These are phyloP conservation scores for Cytospora mali DNA, from an alignment of 2,329 filamentous ascomycete genomes.

Conservation along the genomic window DNA sequence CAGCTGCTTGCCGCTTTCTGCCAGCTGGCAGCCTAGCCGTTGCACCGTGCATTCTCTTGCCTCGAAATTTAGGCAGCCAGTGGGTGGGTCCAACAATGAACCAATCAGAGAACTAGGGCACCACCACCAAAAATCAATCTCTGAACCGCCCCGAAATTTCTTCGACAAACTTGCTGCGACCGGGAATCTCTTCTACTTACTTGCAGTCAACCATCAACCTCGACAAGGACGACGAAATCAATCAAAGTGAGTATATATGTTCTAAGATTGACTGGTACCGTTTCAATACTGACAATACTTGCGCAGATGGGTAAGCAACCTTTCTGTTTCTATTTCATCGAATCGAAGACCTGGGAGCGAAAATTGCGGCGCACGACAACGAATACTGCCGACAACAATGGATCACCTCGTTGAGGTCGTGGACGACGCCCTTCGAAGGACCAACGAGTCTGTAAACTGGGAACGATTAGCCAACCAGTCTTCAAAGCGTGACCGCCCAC, in stretches of 20 bases:
- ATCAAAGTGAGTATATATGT: conserved; percentile 31
- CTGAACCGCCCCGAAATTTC: conserved; percentile 27
- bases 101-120: conserved; percentile 24
- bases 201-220: conserved; percentile 31
- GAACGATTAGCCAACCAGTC: neutral
- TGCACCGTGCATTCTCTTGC: neutral
- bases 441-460: neutral
- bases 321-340: conserved; percentile 27
- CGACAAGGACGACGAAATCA: conserved; percentile 36
- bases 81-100: conserved; percentile 16
- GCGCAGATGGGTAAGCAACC: conserved; percentile 63
- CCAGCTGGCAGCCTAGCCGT: conserved; percentile 3
- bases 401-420: neutral
- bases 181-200: conserved; percentile 10
- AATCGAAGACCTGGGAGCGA: conserved; percentile 26
- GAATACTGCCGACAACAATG: neutral
- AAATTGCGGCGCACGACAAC: conserved; percentile 10
- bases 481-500: too few species aligned
- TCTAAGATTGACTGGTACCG: neutral
- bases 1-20: neutral
- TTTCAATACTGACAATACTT: conserved; percentile 41
- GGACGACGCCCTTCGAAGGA: neutral
- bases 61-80: conserved; percentile 27
- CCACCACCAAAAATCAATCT: conserved; percentile 27
- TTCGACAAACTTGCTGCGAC: conserved; percentile 11